A percentile compares a stretch with the other conserved stretches of the same genome.
Conservation (phyloP, 495 filamentous ascomycete genomes). For the Trichoderma gamsii region DNA sequence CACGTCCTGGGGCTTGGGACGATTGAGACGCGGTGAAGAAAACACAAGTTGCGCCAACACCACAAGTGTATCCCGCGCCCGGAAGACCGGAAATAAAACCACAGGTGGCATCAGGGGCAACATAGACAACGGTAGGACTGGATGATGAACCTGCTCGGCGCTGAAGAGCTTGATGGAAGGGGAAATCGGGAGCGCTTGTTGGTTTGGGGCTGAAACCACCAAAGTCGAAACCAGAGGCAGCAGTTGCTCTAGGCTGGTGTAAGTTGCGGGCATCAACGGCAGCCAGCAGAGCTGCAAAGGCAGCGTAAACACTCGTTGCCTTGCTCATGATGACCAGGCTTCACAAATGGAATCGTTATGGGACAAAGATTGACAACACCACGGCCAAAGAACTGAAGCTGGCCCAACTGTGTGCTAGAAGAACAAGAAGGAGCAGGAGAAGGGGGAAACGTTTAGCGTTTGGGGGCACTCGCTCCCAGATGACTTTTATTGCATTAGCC, state of each 20-base stretch:
- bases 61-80: slow-evolving; percentile 36
- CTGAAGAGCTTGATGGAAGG: not conserved
- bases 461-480: not conserved
- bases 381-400: not conserved
- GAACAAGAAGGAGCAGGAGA: slow-evolving; percentile 8
- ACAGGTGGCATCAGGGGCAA: slow-evolving; percentile 45
- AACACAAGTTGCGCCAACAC: slow-evolving; percentile 26
- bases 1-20: slow-evolving; percentile 24
- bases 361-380: not conserved
- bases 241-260: slow-evolving; percentile 30
- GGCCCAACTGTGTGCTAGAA: not conserved
- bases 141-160: slow-evolving; percentile 14
- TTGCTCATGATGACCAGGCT: slow-evolving; percentile 19
- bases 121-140: slow-evolving; percentile 26
- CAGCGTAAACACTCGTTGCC: slow-evolving; percentile 14
- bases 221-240: slow-evolving; percentile 20
- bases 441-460: not conserved
- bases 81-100: slow-evolving; percentile 37
- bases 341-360: not conserved
- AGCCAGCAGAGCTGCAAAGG: slow-evolving; percentile 26
- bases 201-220: slow-evolving; percentile 25
- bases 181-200: slow-evolving; percentile 27
- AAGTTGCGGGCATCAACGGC: slow-evolving; percentile 32
- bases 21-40: slow-evolving; percentile 26
- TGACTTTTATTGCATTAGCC: not conserved